Percentiles rank a stretch among this genome's conserved stretches.
phyloP scores from a whole-genome alignment of 2,329 filamentous ascomycete genomes.

The Fusarium sarcochroum region DNA sequence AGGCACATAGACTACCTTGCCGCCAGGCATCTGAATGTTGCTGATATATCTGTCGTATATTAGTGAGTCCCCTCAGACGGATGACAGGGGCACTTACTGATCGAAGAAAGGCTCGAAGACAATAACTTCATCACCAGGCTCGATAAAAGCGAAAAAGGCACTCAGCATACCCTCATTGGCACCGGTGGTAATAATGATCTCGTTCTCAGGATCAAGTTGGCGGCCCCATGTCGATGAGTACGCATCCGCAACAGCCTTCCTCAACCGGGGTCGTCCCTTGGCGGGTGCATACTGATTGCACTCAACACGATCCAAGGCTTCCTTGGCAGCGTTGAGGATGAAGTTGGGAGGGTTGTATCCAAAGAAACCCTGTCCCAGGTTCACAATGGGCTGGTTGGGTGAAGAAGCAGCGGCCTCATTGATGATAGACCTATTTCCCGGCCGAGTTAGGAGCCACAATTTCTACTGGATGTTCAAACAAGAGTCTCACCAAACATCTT shows the following conservation, averaged over 20 bases:
- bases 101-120: conserved; percentile 99
- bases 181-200: conserved; percentile 94
- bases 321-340: conserved; percentile 91
- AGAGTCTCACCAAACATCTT: conserved; percentile 65
- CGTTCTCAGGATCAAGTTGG: conserved; percentile 86
- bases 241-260: conserved; percentile 92
- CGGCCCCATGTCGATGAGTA: conserved; percentile 93
- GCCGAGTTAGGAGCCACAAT: conserved; percentile 14
- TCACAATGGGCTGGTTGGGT: conserved; percentile 74
- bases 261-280: conserved; percentile 90
- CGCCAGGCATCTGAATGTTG: conserved; percentile 98
- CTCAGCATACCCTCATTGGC: conserved; percentile 95
- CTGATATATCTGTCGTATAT: conserved; percentile 74
- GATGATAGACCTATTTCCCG: conserved; percentile 70
- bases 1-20: conserved; percentile 95
- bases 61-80: not conserved
- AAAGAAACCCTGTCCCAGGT: conserved; percentile 79
- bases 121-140: conserved; percentile 95
- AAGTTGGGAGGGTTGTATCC: conserved; percentile 96
- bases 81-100: conserved; percentile 67
- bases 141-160: conserved; percentile 98
- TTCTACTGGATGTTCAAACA: not conserved
- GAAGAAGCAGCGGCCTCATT: conserved; percentile 76
- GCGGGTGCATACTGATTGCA: conserved; percentile 99
- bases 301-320: conserved; percentile 89